Conservation (phyloP, 352 stramenopile species). For the Peronospora belbahrii region DNA sequence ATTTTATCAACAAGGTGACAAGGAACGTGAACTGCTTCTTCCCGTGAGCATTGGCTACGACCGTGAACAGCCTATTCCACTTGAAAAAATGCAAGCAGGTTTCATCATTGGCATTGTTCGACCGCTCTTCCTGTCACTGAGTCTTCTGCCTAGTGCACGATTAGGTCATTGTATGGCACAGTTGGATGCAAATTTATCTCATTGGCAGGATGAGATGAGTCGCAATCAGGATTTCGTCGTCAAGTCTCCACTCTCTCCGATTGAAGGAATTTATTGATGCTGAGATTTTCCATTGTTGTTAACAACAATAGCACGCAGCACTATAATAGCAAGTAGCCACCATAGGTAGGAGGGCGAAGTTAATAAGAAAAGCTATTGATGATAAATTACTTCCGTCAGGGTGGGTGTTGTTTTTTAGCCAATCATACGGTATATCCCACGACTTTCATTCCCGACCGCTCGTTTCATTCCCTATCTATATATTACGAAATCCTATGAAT, state of each 20-base stretch:
- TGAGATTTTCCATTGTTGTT: background rate
- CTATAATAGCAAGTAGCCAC: too few species aligned
- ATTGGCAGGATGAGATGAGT: conserved; percentile 67
- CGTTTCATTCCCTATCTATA: too few species aligned
- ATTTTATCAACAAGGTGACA: conserved; percentile 93
- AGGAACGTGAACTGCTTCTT: conserved; percentile 83
- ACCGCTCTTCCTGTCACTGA: conserved; percentile 61
- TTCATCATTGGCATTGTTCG: conserved; percentile 92
- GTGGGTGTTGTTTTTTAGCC: too few species aligned
- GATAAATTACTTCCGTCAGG: too few species aligned
- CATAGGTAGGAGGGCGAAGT: conserved; percentile 6
- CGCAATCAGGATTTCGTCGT: conserved; percentile 24
- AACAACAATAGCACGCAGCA: too few species aligned
- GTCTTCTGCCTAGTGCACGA: conserved; percentile 39
- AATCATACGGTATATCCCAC: too few species aligned
- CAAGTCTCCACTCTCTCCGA: conserved; percentile 5
- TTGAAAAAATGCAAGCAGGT: conserved; percentile 87
- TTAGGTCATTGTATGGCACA: conserved; percentile 58
- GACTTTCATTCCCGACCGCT: too few species aligned
- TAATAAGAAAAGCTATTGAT: too few species aligned
- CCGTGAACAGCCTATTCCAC: conserved; percentile 72
- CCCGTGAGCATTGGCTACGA: conserved; percentile 87
- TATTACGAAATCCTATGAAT: too few species aligned
- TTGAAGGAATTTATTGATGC: conserved; percentile 11
- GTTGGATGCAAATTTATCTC: conserved; percentile 52